Percentiles rank a stretch among this genome's conserved stretches.
These are phyloP conservation scores for Ogataea hybrid DNA, from an alignment of 1,139 yeast genomes.

Conservation along the genomic window DNA sequence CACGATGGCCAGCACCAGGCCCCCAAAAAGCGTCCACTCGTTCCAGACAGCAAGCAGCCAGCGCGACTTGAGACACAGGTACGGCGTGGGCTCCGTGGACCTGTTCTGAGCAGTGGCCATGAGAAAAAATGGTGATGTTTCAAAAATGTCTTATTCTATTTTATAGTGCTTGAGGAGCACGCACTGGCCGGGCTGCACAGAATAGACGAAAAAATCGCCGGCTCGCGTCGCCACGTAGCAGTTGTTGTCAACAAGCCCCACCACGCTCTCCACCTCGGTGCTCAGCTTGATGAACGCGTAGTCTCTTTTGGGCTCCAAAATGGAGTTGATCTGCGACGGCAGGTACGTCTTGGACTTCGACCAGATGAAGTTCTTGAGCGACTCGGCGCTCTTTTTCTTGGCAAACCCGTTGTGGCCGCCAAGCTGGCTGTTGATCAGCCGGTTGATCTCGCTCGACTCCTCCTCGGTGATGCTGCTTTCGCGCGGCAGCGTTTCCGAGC, in stretches of 20 bases:
- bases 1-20: constrained; percentile 8
- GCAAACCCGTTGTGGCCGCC: constrained; percentile 11
- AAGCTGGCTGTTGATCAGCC: constrained; percentile 19
- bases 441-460: constrained; percentile 25
- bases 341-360: constrained; percentile 30
- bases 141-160: constrained; percentile 10
- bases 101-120: constrained; percentile 22
- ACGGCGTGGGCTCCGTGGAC: constrained; percentile 20
- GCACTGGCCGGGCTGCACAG: constrained; percentile 31
- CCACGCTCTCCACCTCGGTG: constrained; percentile 19
- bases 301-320: constrained; percentile 40
- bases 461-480: constrained; percentile 26
- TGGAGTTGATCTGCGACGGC: constrained; percentile 30
- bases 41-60: constrained; percentile 19
- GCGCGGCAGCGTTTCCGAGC: constrained; percentile 16
- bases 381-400: constrained; percentile 18
- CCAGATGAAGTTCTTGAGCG: constrained; percentile 23
- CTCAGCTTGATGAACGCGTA: constrained; percentile 36
- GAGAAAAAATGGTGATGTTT: constrained; percentile 3
- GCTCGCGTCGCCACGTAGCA: constrained; percentile 26
- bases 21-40: constrained; percentile 7
- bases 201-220: constrained; percentile 23
- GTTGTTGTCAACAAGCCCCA: constrained; percentile 23
- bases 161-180: constrained; percentile 36
- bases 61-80: constrained; percentile 25